Base-by-base conservation (phyloP, 2,329 filamentous ascomycete species). In the Hypocrella siamensis region DNA sequence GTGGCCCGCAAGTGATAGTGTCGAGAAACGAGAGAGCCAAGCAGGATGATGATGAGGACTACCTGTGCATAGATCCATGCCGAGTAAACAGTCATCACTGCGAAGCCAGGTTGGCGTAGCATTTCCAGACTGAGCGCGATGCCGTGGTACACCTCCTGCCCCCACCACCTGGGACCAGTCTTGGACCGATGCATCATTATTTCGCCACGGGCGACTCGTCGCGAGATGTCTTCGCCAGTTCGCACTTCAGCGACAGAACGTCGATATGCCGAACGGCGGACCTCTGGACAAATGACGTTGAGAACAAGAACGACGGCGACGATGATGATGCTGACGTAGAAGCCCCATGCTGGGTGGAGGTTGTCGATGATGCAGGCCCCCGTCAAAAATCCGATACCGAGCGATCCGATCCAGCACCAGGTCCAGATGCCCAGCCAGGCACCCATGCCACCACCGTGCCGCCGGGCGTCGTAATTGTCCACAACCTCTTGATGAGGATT, bases 401-500 rank as follows among this genome's bases (percentile, higher is more conserved):
- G 61, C 16, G 78, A 81, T 5, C 75, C 77, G 42, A 81, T 72
- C 52, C 71, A 80, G 47, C 77, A 81, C 72, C 76, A 86, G 1
- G 76, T 75, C 78, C 79, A 85, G 33, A 80, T 63, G 2, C 78
- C 77, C 8, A 84, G 61, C 81, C 80, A 86, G n/a, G 80, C 58
- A 0, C 81, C 81, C 58, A 85, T 75, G 0, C 81, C 80, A 10
- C 80, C 79, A 6, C 81, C 81, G 45, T 84, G 77, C 26, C 79
- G 64, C 33, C 80, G 69, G 14, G 79, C 68, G 49, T 85, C 80
- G 41, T 70, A 70, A 10, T 65, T 54, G 35, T 76, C 66, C 2
- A 79, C 74, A 15, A 79, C 56, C 45, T 83, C 79, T 52, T 82
- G 75, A 43, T 84, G 78, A 2, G 80, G 79, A 30, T 74, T 72